Percentiles rank a stretch among this genome's conserved stretches.
phyloP scores from a whole-genome alignment of 768 basidiomycete species.

The Vishniacozyma victoriae region DNA sequence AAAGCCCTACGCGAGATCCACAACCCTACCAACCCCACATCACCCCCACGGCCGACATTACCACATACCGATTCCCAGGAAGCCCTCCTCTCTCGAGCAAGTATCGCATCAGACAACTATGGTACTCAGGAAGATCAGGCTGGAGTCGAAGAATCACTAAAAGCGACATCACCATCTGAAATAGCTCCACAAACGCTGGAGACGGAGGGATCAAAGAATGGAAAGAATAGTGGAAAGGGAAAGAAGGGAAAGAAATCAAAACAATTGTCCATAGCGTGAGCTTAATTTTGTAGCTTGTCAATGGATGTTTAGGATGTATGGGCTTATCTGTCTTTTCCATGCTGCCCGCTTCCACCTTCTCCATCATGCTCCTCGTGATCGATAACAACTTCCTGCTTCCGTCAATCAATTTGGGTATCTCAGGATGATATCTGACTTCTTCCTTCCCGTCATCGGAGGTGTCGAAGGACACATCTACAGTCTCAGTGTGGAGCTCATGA shows the following conservation, averaged over 20 bases:
- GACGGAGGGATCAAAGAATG: background rate
- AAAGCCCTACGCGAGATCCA: constrained; percentile 70
- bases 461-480: constrained; percentile 96
- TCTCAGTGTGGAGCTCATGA: constrained; percentile 74
- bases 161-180: no score
- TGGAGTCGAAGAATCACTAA: constrained; percentile 10
- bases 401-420: background rate
- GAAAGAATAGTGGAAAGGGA: no score
- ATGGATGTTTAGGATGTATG: constrained; percentile 1
- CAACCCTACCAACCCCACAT: constrained; percentile 1
- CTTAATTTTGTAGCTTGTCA: background rate
- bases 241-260: constrained; percentile 5
- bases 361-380: background rate
- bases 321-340: constrained; percentile 5
- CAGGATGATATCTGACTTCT: constrained; percentile 96
- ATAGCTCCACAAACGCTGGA: background rate
- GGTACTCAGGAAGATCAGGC: constrained; percentile 13
- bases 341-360: background rate
- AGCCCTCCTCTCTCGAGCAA: background rate
- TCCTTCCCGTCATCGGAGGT: constrained; percentile 86
- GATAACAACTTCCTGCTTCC: constrained; percentile 12
- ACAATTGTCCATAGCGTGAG: constrained; percentile 35
- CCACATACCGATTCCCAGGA: background rate
- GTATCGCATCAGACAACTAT: constrained; percentile 5
- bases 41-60: background rate